phyloP scores from a whole-genome alignment of 2,329 filamentous ascomycete species.

The Hymenoscyphus fraxineus region DNA sequence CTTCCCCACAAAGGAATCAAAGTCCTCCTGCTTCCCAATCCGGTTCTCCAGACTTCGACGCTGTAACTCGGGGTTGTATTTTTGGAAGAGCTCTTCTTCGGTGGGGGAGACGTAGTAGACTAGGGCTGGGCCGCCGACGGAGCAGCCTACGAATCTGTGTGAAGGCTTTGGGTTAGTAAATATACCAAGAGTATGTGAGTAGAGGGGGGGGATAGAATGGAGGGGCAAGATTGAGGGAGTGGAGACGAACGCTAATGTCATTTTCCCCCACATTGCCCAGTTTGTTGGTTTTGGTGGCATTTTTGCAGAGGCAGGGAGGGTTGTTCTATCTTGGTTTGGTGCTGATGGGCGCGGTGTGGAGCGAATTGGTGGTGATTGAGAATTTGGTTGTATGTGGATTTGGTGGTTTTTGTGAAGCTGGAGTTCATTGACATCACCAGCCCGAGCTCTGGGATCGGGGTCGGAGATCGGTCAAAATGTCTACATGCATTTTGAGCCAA shows the following conservation, averaged over 20 bases:
- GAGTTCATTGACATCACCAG: neutral
- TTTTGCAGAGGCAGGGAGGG: slow-evolving; percentile 7
- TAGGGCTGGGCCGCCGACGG: slow-evolving; percentile 80
- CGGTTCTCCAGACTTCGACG: slow-evolving; percentile 79
- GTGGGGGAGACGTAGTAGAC: slow-evolving; percentile 77
- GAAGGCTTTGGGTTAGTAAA: neutral
- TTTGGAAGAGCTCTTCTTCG: slow-evolving; percentile 87
- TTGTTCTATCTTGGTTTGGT: too few relatives aligned
- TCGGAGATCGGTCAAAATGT: neutral
- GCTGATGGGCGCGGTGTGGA: neutral
- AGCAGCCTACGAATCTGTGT: slow-evolving; percentile 64
- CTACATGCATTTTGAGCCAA: neutral
- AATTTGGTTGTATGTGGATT: neutral
- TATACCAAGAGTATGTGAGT: neutral
- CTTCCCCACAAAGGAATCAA: slow-evolving; percentile 78
- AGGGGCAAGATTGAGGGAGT: slow-evolving; percentile 11
- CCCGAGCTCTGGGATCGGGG: neutral
- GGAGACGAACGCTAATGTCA: slow-evolving; percentile 60
- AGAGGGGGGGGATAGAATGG: neutral
- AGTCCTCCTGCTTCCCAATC: slow-evolving; percentile 74
- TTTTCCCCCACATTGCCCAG: slow-evolving; percentile 63
- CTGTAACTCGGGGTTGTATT: slow-evolving; percentile 93
- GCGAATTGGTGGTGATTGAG: neutral
- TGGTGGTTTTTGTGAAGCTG: neutral
- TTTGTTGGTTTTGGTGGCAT: slow-evolving; percentile 49